Evolutionary conservation across 257 asterid genomes (phyloP).

Genomic region (Cynanchum wilfordii): DNA sequence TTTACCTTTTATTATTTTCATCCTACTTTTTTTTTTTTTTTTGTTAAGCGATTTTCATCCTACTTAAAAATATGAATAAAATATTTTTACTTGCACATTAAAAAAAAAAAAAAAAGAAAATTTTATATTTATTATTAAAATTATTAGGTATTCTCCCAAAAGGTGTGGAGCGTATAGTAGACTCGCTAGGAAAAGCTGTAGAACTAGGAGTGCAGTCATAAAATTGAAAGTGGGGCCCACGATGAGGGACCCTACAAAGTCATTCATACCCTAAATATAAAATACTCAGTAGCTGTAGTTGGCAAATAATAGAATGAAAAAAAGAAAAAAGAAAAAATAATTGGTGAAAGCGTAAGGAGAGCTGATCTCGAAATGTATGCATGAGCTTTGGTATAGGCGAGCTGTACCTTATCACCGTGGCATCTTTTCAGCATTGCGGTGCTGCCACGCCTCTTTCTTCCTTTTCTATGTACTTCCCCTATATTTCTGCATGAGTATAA

Average conservation of each 20-base stretch:
- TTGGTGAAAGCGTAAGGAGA: constrained; percentile 8
- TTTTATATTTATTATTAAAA: no score
- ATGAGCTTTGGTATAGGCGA: constrained; percentile 17
- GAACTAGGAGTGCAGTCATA: background rate
- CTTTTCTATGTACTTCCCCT: background rate
- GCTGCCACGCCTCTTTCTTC: constrained; percentile 25
- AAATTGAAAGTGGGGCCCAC: constrained; percentile 1
- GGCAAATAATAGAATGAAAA: background rate
- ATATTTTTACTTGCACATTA: no score
- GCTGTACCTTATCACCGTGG: constrained; percentile 27
- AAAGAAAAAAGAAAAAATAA: background rate
- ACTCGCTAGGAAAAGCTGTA: background rate
- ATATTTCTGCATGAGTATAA: no score
- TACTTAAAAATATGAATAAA: no score
- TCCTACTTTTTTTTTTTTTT: no score
- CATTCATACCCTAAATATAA: background rate
- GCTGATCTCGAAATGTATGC: constrained; percentile 20
- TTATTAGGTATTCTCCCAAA: no score
- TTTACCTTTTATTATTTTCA: no score
- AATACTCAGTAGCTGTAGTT: no score
- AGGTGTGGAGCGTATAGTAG: background rate
- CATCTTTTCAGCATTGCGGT: constrained; percentile 23
- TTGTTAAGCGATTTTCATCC: no score
- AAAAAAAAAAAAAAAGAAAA: no score
- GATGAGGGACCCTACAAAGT: background rate